Base-by-base conservation (phyloP, 352 stramenopile species). In the Phytophthora nicotianae region DNA sequence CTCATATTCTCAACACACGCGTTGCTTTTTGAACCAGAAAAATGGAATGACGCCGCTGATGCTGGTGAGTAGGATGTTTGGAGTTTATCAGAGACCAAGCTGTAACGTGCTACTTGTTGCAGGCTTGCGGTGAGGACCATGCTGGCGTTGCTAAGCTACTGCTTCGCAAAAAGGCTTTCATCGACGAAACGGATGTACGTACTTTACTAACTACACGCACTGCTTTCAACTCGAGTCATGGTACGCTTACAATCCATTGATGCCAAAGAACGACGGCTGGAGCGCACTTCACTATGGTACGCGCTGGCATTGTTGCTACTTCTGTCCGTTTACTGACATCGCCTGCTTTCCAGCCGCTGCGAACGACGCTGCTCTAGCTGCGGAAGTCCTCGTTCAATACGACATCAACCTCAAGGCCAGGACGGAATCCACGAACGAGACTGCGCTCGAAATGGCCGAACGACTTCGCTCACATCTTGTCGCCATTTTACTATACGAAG, bases 281-380 rank as follows among this genome's bases (percentile, higher is more conserved):
- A 90, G 75, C 16, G 85, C 85, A 3, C 70, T 93, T 19, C 85
- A 93, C 61, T 93, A 93, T 61, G 82, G 85, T 91, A 76, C 58
- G 38, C 19, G 29, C 26, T 43, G 50, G 24, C 37, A 17, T 50
- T 48, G 7, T 20, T 46, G n/a, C 20, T 62, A 6, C 56, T 41
- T 33, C 27, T 27, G 37, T 35, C 17, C 9, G 27, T 46, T 35
- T 50, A 29, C 20, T 52, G 67, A 24, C 43, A n/a, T 37, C 11
- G 41, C 23, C 54, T 47, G 21, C 8, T 49, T 47, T 65, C 16
- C 57, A 93, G 85, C 82, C 2, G 83, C 85, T 16, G 70, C 77
- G 8, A 93, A 85, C 29, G 85, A 93, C 53, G 62, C 79, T 16
- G 74, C 81, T 16, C 72, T 89, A 42, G 80, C 79, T n/a, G 75